Base-by-base conservation (phyloP, 805 yeast species). In the Saccharomycopsis malanga region DNA sequence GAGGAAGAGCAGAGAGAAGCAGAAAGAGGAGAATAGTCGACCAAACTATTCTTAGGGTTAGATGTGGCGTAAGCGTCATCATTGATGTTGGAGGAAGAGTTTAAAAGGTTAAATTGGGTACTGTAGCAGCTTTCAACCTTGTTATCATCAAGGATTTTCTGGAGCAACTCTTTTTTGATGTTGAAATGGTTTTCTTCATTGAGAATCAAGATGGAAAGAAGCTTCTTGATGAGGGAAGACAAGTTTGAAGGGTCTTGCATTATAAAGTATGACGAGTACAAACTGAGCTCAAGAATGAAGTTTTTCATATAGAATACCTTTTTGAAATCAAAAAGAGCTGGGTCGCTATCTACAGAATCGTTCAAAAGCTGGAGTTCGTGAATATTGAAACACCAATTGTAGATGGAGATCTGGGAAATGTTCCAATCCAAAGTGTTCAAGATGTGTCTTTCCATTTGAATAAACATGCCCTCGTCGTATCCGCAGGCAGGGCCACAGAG, bases 371-470 rank as follows among this genome's bases (percentile, higher is more conserved):
- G 53, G n/a, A 36, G 25, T 7, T 46, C 50, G 27, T 49, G 44
- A n/a, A 46, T 12, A 45, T 65, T 65, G 46, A 71, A 57, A 24
- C 67, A 61, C 65, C 73, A 80, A 52, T 74, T 73, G 44, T 67
- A 69, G 38, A 72, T 58, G 53, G 74, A 72, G 2, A 94, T 87
- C 54, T 79, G 86, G 40, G 74, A 74, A 45, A 87, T 67, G 30
- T 70, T 70, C 95, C 87, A 87, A 54, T 76, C 81, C 57, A 88
- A 72, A 3, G 84, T 84, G 53, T 74, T 71, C 59, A 81, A 69
- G 48, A 82, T 78, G 58, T 84, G 91, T 56, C 76, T 68, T 63
- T 84, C 94, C 91, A 83, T 85, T 63, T 83, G 89, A 44, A 72
- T 65, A 56, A 77, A 79, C 75, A 78, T 71, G 15, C 73, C 71